Evolutionary conservation across 1,139 yeast species (phyloP), one percentile per base, ranked within the genome.

Genomic region (Kodamaea alishanica): DNA sequence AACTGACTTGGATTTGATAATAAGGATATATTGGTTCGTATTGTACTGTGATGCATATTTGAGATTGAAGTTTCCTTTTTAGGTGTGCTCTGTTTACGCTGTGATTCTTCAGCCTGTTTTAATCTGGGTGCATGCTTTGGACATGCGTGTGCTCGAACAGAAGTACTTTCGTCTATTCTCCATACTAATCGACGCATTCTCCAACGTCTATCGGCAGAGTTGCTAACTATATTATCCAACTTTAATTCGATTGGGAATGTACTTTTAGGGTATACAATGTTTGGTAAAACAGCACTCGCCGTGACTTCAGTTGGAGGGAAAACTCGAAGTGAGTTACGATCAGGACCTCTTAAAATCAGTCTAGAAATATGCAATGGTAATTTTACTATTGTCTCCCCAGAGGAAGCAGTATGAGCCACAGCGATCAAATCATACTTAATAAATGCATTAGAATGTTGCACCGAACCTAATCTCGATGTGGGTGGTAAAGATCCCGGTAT

Each of bases 221-320:
- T 51, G 29, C 71, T 64, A 1, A 83, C 77, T 24, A 92, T 76
- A 43, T 95, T 92, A 49, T 89, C 95, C 50, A 94, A 63, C 47
- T 81, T 78, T 54, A 92, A 67, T 54, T 89, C 97, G 25, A 92
- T 72, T 0, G 94, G 84, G 54, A 92, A 87, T 0, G 82, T 72
- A 0, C 96, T 84, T 52, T 86, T 84, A 8, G 98, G 98, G 57
- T 86, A 86, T 15, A 87, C 76, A 10, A 88, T 95, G 46, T 86
- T 85, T 2, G 98, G 98, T 34, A 92, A 67, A 4, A 84, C 84
- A 4, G 95, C 90, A 30, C 84, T 78, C 3, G 96, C 95, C 3
- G 87, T 82, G 29, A 92, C 83, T 35, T 84, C 87, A 0, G 97
- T 92, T 3, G 99, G 97, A 1, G 98, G 98, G 60, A 92, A 92